These are phyloP conservation scores for Nicotiana undulata DNA, from an alignment of 257 asterid species.

Conservation along the genomic window DNA sequence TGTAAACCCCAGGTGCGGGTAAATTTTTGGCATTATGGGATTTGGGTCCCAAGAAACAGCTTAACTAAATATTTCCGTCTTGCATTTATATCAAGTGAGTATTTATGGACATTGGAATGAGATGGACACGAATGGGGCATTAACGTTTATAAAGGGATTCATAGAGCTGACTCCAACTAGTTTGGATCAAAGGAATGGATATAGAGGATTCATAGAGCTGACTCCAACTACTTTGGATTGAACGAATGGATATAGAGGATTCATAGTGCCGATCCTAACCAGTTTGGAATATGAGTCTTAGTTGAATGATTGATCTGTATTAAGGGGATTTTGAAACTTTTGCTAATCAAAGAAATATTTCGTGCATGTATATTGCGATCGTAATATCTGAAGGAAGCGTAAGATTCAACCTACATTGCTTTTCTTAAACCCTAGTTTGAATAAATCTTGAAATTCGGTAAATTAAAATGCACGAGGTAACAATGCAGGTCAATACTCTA, in stretches of 20 bases:
- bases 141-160: neutral
- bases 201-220: neutral
- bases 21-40: neutral
- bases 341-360: neutral
- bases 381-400: neutral
- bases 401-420: neutral
- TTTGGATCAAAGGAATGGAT: neutral
- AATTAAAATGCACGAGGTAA: neutral
- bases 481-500: neutral
- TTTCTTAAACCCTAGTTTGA: neutral
- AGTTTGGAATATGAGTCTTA: neutral
- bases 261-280: neutral
- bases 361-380: neutral
- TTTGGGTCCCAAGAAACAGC: neutral
- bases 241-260: neutral
- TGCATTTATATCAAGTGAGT: slow-evolving; percentile 1
- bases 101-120: neutral
- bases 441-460: neutral
- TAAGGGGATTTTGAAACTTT: neutral
- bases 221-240: neutral
- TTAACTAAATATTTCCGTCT: neutral
- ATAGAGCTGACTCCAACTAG: neutral
- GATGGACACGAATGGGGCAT: neutral
- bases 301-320: neutral
- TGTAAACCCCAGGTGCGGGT: neutral